Evolutionary conservation across 148 eudicot species (phyloP), one percentile per base, ranked within the genome.

Genomic region (Rhododendron ferrugineum): DNA sequence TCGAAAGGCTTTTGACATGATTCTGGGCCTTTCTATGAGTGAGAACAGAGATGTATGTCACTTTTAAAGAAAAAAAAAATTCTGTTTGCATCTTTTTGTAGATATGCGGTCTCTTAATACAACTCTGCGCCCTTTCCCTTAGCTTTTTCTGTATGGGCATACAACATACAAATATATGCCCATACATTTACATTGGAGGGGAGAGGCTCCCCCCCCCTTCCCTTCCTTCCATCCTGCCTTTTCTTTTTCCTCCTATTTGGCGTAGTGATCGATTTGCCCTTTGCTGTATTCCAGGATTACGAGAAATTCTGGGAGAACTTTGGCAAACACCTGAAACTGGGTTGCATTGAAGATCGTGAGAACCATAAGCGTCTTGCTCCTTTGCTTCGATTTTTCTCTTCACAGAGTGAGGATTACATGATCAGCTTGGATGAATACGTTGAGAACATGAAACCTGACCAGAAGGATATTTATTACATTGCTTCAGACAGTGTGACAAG

Each of bases 351-450:
- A 76, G 99, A 97, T 87, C 91, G 91, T 52, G 94, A 92, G 70
- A 97, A 97, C 88, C 99, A 97, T 92, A 94, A 97, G 84, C 96
- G 96, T 75, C 85, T 97, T 86, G 99, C 96, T 87, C 99, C 99
- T n/a, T 77, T 97, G 90, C 91, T 97, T 42, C 89, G 99, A 74
- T 97, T 97, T 85, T 93, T 93, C 88, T 97, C 99, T 46, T 97
- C 99, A 36, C 98, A 94, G 85, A 94, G 98, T 89, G 98, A 95
- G 62, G 83, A 93, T 54, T 92, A 92, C 73, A 85, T 95, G 93
- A 97, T 95, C 89, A 93, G 99, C 93, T 89, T 97, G 93, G 99
- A 97, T 46, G 98, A 95, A 85, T 97, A 95, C 87, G 92, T 95
- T 72, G 94, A 92, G 76, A 94, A 97, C 91, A 95, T 97, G 99